These are phyloP conservation scores for Blastosporella zonata DNA, from an alignment of 1,284 basidiomycete species.

Conservation along the genomic window DNA sequence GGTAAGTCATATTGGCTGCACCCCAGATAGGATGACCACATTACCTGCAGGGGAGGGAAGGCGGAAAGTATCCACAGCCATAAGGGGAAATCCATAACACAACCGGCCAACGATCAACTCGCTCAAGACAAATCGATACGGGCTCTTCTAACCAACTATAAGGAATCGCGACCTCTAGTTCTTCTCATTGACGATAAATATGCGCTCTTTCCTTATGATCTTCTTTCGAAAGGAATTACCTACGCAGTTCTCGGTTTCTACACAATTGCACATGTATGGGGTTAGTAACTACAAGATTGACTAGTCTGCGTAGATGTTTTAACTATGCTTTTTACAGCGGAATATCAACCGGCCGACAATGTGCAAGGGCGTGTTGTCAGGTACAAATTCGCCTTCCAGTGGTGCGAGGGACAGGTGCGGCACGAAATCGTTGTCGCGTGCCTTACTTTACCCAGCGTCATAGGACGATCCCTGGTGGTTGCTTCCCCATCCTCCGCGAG, in stretches of 20 bases:
- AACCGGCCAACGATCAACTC: conserved; percentile 56
- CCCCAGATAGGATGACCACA: conserved; percentile 3
- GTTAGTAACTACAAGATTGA: conserved; percentile 37
- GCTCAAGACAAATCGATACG: conserved; percentile 67
- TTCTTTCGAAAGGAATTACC: conserved; percentile 46
- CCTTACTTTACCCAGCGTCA: background rate
- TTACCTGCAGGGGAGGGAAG: conserved; percentile 57
- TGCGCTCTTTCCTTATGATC: conserved; percentile 64
- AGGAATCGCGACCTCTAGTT: conserved; percentile 51
- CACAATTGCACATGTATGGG: conserved; percentile 68
- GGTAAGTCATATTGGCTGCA: conserved; percentile 40
- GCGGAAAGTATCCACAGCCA: conserved; percentile 49
- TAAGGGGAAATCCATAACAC: conserved; percentile 35
- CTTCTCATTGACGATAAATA: conserved; percentile 74
- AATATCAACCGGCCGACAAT: conserved; percentile 52
- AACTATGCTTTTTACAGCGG: conserved; percentile 42
- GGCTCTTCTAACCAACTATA: conserved; percentile 57
- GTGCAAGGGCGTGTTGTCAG: conserved; percentile 51
- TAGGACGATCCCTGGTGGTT: conserved; percentile 56
- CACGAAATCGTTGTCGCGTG: background rate
- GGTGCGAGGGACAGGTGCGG: conserved; percentile 65
- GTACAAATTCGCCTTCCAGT: conserved; percentile 78
- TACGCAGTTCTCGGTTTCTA: conserved; percentile 76
- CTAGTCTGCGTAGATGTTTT: background rate
- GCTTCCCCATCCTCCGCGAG: background rate